Conservation (phyloP, 2,329 filamentous ascomycete genomes). For the Fusarium lateritium region DNA sequence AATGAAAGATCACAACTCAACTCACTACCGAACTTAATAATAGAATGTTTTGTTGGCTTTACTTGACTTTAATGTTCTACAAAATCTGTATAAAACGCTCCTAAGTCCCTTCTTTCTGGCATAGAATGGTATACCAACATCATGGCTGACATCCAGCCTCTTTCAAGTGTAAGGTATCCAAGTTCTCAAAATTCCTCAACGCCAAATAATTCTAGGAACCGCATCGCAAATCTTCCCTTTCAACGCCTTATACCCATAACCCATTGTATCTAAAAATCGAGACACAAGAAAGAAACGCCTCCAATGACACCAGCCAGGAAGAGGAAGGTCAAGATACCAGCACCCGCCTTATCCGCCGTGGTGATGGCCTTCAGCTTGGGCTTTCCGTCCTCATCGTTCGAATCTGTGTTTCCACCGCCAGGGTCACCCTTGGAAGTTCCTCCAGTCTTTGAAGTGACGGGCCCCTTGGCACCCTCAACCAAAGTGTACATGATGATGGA, state of each 20-base stretch:
- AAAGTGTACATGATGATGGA: slow-evolving; percentile 74
- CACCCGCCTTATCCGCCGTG: slow-evolving; percentile 67
- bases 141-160: too few species aligned
- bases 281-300: slow-evolving; percentile 59
- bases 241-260: slow-evolving; percentile 7
- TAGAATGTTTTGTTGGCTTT: too few species aligned
- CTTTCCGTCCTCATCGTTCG: slow-evolving; percentile 48
- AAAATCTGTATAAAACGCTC: too few species aligned
- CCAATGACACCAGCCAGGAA: slow-evolving; percentile 64
- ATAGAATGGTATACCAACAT: too few species aligned
- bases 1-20: too few species aligned
- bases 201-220: slow-evolving; percentile 3
- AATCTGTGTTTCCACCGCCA: slow-evolving; percentile 59
- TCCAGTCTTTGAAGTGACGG: slow-evolving; percentile 68
- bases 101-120: too few species aligned
- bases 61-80: too few species aligned
- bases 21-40: too few species aligned
- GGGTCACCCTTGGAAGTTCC: slow-evolving; percentile 71
- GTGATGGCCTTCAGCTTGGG: slow-evolving; percentile 56
- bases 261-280: slow-evolving; percentile 18
- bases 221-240: neutral
- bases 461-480: slow-evolving; percentile 58
- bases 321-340: slow-evolving; percentile 68
- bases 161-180: slow-evolving; percentile 16
- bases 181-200: slow-evolving; percentile 13